A percentile compares a stretch with the other conserved stretches of the same genome.
These are phyloP conservation scores for Plantago lanceolata DNA, from an alignment of 305 asterid species.

Conservation along the genomic window DNA sequence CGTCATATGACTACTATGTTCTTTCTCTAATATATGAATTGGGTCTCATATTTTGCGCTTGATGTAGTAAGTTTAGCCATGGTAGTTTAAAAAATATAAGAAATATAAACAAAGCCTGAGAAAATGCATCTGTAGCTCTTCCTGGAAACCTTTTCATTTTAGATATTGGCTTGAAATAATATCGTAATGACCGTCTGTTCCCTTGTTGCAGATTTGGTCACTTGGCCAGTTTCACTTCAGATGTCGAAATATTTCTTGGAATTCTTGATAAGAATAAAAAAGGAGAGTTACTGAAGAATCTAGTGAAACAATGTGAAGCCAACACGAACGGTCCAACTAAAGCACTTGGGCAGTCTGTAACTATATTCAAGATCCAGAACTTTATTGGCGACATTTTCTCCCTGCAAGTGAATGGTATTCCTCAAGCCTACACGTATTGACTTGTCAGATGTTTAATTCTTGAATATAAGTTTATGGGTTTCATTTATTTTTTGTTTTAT, in stretches of 20 bases:
- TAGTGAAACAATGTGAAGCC: constrained; percentile 48
- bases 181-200: constrained; percentile 23
- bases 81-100: background rate
- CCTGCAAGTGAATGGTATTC: constrained; percentile 61
- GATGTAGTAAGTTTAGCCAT: constrained; percentile 6
- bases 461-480: constrained; percentile 9
- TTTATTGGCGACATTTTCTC: constrained; percentile 49
- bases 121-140: background rate
- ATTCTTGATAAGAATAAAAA: constrained; percentile 50
- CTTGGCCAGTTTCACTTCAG: constrained; percentile 81
- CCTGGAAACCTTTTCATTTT: constrained; percentile 6
- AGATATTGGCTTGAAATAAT: constrained; percentile 7
- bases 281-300: constrained; percentile 51
- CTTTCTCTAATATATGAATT: constrained; percentile 10
- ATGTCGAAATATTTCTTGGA: constrained; percentile 64
- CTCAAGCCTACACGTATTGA: constrained; percentile 26
- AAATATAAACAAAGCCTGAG: background rate
- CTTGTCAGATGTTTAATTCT: constrained; percentile 22
- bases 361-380: constrained; percentile 67
- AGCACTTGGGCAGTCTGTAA: constrained; percentile 75
- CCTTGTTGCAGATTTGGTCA: constrained; percentile 80
- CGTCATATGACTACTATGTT: background rate
- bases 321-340: constrained; percentile 39
- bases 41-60: constrained; percentile 10
- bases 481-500: constrained; percentile 14